Percentiles rank a stretch among this genome's conserved stretches.
These are phyloP conservation scores for Backusella luteola DNA, from an alignment of 192 early-diverging fungal genomes.

Conservation along the genomic window DNA sequence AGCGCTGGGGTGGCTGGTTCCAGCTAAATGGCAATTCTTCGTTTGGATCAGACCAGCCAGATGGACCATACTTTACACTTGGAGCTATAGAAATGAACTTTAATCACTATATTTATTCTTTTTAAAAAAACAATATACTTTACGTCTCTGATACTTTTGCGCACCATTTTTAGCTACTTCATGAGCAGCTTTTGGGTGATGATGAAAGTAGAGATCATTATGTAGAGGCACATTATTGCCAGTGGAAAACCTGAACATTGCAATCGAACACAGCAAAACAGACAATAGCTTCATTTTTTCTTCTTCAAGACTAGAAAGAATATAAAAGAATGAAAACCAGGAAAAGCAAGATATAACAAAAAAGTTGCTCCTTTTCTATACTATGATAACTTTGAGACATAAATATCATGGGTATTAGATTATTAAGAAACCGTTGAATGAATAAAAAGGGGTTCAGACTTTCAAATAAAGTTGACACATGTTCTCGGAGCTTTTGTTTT, in stretches of 20 bases:
- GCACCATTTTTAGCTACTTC: background rate
- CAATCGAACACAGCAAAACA: background rate
- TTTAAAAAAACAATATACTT: background rate
- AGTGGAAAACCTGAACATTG: background rate
- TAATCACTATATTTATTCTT: too few relatives aligned
- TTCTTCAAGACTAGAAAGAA: background rate
- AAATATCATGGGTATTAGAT: background rate
- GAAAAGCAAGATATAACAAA: background rate
- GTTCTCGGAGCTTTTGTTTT: background rate
- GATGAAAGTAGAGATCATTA: slow-evolving; percentile 16
- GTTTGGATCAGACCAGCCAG: background rate
- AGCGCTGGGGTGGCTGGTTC: background rate
- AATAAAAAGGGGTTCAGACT: background rate
- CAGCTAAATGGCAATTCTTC: background rate
- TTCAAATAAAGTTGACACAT: background rate
- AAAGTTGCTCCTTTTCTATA: background rate
- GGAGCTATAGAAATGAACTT: background rate
- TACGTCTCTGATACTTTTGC: background rate
- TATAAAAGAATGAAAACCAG: background rate
- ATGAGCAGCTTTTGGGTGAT: slow-evolving; percentile 9
- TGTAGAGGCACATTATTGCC: background rate
- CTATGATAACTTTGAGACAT: background rate
- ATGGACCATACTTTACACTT: background rate
- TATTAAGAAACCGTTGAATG: background rate
- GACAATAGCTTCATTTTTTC: background rate